These are phyloP conservation scores for Solanum virginianum DNA, from an alignment of 257 asterid species.

Conservation along the genomic window DNA sequence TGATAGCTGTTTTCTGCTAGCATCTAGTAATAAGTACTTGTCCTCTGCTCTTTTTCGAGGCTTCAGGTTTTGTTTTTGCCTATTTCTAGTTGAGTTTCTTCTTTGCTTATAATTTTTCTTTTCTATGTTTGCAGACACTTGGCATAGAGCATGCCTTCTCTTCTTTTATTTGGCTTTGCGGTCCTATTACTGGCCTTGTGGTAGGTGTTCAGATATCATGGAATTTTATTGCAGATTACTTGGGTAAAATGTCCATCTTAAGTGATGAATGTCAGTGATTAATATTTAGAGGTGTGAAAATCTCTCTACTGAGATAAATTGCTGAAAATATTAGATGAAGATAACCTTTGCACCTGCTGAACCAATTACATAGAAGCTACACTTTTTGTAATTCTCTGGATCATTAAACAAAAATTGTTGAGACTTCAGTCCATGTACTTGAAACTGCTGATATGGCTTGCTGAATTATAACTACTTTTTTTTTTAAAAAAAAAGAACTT, in stretches of 20 bases:
- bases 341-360: background rate
- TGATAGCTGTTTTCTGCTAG: background rate
- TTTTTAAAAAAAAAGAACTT: background rate
- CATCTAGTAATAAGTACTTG: background rate
- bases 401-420: background rate
- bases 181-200: constrained; percentile 99
- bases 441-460: background rate
- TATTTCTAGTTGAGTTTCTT: constrained; percentile 6
- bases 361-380: background rate
- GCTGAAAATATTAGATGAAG: background rate
- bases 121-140: constrained; percentile 65
- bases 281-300: background rate
- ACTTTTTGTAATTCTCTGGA: background rate
- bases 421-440: background rate
- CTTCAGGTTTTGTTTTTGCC: constrained; percentile 35
- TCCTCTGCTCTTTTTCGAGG: background rate
- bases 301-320: background rate
- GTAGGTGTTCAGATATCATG: constrained; percentile 29
- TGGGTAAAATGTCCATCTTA: background rate
- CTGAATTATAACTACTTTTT: background rate
- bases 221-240: background rate
- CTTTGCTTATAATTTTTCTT: constrained; percentile 9
- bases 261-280: background rate
- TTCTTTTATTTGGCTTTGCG: constrained; percentile 99
- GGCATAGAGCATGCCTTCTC: constrained; percentile 95